Base-by-base conservation (phyloP, 164 flowering plant species). In the Aristolochia contorta region DNA sequence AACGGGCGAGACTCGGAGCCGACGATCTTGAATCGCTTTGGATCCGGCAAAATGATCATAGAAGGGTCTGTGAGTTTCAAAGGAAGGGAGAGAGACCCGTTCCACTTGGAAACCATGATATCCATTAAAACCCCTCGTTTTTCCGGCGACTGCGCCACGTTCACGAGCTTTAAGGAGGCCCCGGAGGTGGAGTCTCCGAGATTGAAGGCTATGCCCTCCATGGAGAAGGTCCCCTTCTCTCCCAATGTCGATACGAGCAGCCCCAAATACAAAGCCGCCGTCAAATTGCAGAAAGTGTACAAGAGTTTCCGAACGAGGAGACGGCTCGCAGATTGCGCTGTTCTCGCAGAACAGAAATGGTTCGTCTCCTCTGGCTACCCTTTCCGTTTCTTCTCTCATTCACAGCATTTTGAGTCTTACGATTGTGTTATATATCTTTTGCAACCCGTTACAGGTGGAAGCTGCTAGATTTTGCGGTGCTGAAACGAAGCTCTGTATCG, bases 261-360 rank as follows among this genome's bases (percentile, higher is more conserved):
- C 69, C 79, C 83, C 24, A 78, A 80, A 63, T 80, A 92, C 53
- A 80, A 77, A 61, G 98, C 98, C n/a, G 98, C 98, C 0, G 61
- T 82, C 16, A 85, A 82, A 74, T 74, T 92, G 72, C 98, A 92
- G 79, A 92, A 92, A 72, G 98, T 91, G 20, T 91, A 91, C 71
- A 89, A 89, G 72, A 91, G 98, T 67, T 92, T 89, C 65, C 67
- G 96, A 24, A 92, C 96, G 0, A 79, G 98, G 63, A 67, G 98
- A 74, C 83, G 82, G 75, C 78, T 92, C 32, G 98, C 98, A 9
- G 98, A 92, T 69, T 92, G 96, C 72, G 98, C 98, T 6, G 94
- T 92, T 65, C 83, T 92, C 16, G 83, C 82, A 15, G 96, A 85
- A 70, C 93, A 89, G 67, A 75, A 81, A 74, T 89, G 96, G 96